Evolutionary conservation across 495 filamentous ascomycete genomes (phyloP).

Genomic region (Penicillium cinerascens): DNA sequence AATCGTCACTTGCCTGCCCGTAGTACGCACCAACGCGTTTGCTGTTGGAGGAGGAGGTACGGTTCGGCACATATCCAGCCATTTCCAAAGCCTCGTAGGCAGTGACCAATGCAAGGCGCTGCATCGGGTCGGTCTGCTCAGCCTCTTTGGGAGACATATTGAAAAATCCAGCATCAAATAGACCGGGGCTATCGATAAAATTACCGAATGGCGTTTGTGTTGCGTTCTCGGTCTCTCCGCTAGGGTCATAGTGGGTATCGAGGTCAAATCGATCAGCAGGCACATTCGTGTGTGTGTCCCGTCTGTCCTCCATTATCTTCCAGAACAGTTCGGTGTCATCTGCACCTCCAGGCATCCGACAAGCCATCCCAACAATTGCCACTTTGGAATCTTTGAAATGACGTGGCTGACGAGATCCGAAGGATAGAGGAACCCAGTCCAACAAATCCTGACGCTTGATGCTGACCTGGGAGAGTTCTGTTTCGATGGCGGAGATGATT

Average conservation of each 20-base stretch:
- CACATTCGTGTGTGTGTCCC: slow-evolving; percentile 34
- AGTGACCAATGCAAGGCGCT: slow-evolving; percentile 66
- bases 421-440: neutral
- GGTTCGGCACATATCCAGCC: slow-evolving; percentile 47
- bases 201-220: slow-evolving; percentile 32
- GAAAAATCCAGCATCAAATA: slow-evolving; percentile 35
- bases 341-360: slow-evolving; percentile 36
- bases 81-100: slow-evolving; percentile 77
- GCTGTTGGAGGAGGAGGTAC: slow-evolving; percentile 2
- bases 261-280: slow-evolving; percentile 44
- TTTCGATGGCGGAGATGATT: too few species aligned
- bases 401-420: too few species aligned
- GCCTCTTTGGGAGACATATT: slow-evolving; percentile 46
- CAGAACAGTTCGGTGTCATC: slow-evolving; percentile 36
- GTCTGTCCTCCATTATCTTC: slow-evolving; percentile 37
- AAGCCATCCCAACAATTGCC: slow-evolving; percentile 43
- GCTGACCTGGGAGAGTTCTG: too few species aligned
- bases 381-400: too few species aligned
- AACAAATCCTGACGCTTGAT: slow-evolving; percentile 1
- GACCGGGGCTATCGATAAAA: slow-evolving; percentile 34
- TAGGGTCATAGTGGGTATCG: slow-evolving; percentile 39
- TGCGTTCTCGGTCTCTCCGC: slow-evolving; percentile 35
- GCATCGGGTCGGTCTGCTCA: slow-evolving; percentile 70
- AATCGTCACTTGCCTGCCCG: slow-evolving; percentile 76
- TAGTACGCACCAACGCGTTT: slow-evolving; percentile 73